A percentile compares a stretch with the other conserved stretches of the same genome.
Evolutionary conservation across 2,329 filamentous ascomycete species (phyloP).

Genomic region (Trichoderma arundinaceum): DNA sequence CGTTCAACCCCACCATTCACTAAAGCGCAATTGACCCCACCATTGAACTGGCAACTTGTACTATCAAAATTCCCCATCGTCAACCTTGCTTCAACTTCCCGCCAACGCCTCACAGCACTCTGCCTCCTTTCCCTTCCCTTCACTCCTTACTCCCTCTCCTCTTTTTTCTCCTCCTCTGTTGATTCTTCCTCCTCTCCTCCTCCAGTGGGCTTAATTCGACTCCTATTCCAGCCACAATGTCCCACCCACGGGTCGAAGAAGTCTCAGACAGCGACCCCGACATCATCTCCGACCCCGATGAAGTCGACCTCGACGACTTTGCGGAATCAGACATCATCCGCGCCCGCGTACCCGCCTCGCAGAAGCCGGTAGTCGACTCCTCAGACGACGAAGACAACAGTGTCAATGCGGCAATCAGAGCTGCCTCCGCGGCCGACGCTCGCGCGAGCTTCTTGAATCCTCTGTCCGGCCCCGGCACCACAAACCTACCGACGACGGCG

Average conservation of each 20-base stretch:
- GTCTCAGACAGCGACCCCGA: constrained; percentile 80
- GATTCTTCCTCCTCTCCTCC: not conserved
- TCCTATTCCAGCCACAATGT: constrained; percentile 62
- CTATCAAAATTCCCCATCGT: constrained; percentile 14
- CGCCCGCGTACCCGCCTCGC: constrained; percentile 44
- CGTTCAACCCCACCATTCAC: not conserved
- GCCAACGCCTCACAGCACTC: not conserved
- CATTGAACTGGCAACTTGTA: constrained; percentile 19
- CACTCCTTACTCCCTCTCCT: not conserved
- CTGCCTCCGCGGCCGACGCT: constrained; percentile 34
- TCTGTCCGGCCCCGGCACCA: constrained; percentile 43
- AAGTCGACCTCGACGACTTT: constrained; percentile 78
- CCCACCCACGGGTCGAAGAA: constrained; percentile 89
- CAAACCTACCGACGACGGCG: constrained; percentile 44
- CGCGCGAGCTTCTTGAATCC: constrained; percentile 34
- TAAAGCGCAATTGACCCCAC: constrained; percentile 11
- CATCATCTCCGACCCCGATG: constrained; percentile 75
- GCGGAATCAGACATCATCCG: constrained; percentile 63
- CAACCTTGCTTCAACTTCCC: constrained; percentile 10
- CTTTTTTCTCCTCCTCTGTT: not conserved
- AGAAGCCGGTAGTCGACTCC: constrained; percentile 36
- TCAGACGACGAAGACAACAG: constrained; percentile 22
- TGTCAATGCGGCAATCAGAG: constrained; percentile 37
- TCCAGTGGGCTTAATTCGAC: not conserved
- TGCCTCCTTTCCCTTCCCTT: not conserved